Percentiles rank a stretch among this genome's conserved stretches.
phyloP scores from a whole-genome alignment of 208 protist genomes.

The Wallacemonas sp. region DNA sequence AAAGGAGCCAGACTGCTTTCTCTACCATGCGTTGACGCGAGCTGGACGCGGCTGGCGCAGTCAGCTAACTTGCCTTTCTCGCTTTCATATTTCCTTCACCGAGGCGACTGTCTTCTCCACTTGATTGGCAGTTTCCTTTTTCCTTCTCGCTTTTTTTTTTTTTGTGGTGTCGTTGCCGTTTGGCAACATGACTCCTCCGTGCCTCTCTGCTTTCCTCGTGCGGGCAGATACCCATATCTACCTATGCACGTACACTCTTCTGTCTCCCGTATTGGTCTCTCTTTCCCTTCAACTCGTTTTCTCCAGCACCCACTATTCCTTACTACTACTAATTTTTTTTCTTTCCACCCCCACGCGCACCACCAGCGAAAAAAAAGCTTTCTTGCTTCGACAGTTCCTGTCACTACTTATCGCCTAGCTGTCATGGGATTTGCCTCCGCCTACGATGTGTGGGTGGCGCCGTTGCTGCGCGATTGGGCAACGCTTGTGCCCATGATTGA shows the following conservation, averaged over 20 bases:
- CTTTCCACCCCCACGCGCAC: neutral
- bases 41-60: too few relatives aligned
- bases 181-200: too few relatives aligned
- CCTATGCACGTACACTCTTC: too few relatives aligned
- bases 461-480: slow-evolving; percentile 49
- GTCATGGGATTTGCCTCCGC: slow-evolving; percentile 59
- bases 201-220: too few relatives aligned
- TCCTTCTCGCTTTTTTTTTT: neutral
- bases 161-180: neutral
- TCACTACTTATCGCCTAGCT: neutral
- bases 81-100: neutral
- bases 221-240: too few relatives aligned
- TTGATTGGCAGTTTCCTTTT: too few relatives aligned
- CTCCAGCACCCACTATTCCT: too few relatives aligned
- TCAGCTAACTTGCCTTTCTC: neutral
- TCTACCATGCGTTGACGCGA: neutral
- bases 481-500: slow-evolving; percentile 58
- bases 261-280: slow-evolving; percentile 15
- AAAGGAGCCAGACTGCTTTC: too few relatives aligned
- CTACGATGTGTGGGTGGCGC: slow-evolving; percentile 68
- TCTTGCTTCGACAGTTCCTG: too few relatives aligned
- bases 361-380: neutral
- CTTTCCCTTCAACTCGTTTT: too few relatives aligned
- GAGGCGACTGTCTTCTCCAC: too few relatives aligned
- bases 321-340: too few relatives aligned